Base-by-base conservation (phyloP, 2,329 filamentous ascomycete genomes). In the Aureobasidium namibiae region DNA sequence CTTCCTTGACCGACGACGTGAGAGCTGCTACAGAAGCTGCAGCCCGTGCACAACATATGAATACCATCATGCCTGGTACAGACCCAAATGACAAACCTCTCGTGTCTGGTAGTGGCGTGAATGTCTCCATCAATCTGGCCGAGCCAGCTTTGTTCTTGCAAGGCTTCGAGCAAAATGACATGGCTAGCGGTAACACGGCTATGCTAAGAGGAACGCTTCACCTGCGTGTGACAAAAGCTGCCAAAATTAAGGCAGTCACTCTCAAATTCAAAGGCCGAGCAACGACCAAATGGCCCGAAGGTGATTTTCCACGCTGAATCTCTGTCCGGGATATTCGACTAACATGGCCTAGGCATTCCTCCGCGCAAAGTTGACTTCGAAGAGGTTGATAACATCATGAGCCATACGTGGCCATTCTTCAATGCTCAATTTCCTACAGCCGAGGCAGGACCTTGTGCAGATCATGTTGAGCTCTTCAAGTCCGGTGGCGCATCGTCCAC, bases 231-330 rank as follows among this genome's bases (percentile, higher is more conserved):
- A 86, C 88, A 46, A 97, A 97, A 70, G 88, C 89, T 64, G 85
- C 91, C 48, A 99, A 99, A 74, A 86, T 99, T 65, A 96, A 96
- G 76, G 87, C 90, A 4, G 83, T 99, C 24, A 91, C 88, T 6
- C 78, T 99, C 56, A 92, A 89, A 67, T 89, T 99, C 65, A 83
- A 86, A 41, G 94, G 92, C 31, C 87, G 85, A 69, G 90, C 91
- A 3, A 83, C 88, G 63, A 97, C 94, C 1, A 91, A 96, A 69
- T 99, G 94, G 94, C 92, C 94, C 16, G 94, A 97, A 76, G 90
- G 84, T 82, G 60, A 64, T 33, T 48, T 21, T 6, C 26, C 16
- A n/a, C 36, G 14, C 1, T 39, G 13, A 14, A n/a, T 31, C 14
- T 49, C 23, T 16, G 4, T 42, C 26, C 26, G n/a, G 57, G 4